Base-by-base conservation (phyloP, 805 yeast species). In the Starmerella floris region DNA sequence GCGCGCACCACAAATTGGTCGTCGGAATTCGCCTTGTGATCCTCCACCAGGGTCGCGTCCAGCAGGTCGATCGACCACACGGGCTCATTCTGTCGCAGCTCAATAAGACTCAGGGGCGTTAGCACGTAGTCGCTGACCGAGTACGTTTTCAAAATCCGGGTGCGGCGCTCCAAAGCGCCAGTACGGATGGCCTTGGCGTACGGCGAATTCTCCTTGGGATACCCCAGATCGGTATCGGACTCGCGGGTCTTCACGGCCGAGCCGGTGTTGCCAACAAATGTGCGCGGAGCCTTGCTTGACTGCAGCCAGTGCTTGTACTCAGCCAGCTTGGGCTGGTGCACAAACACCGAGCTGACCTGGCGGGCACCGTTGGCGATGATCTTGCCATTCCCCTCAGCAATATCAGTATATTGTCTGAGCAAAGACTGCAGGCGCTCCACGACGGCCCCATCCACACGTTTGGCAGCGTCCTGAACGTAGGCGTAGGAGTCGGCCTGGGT, bases 121-220 rank as follows among this genome's bases (percentile, higher is more conserved):
- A 88, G 67, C 17, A 88, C 95, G 58, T 84, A 91, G 76, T 81
- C 91, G 3, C 91, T 94, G 49, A 77, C 72, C 3, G 94, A 75
- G 62, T 85, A 91, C n/a, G 88, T 79, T 65, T 87, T 87, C 51
- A 91, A 68, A 59, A 76, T 87, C 67, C 88, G 88, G 5, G 96
- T 83, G 55, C 94, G 72, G 60, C 95, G 73, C 61, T 91, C 97
- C 49, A 88, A 67, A 50, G 69, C 73, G 2, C 96, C 95, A 11
- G 84, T 73, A 41, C 83, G 73, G 30, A 87, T 70, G 50, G 74
- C 77, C 40, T 61, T 64, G 13, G 87, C 74, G 49, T 83, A 65
- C 11, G 84, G 75, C 42, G 84, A 81, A 53, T 70, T 70, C 56
- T 75, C 82, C 56, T 77, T 70, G 25, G 76, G 76, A 56, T 84